These are phyloP conservation scores for Protomyces arabidopsidicola DNA, from an alignment of 1,139 yeast species.

Conservation along the genomic window DNA sequence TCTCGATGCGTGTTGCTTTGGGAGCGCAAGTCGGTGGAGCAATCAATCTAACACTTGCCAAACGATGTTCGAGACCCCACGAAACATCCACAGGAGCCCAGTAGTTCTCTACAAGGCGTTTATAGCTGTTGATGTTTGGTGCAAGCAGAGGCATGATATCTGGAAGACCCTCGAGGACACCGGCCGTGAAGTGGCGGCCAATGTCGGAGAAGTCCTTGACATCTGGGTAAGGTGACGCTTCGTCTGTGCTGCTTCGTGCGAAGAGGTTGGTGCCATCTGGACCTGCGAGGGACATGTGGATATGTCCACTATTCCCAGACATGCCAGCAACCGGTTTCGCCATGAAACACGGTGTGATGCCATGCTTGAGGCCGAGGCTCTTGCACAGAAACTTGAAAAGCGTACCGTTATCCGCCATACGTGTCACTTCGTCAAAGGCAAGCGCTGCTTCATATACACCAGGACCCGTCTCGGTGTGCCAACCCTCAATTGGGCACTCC, in stretches of 20 bases:
- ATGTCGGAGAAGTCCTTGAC: conserved; percentile 36
- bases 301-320: conserved; percentile 44
- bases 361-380: conserved; percentile 38
- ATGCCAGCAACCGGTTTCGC: conserved; percentile 42
- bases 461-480: conserved; percentile 44
- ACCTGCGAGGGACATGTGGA: conserved; percentile 40
- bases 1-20: conserved; percentile 39
- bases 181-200: conserved; percentile 42
- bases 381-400: conserved; percentile 41
- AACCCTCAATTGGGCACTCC: conserved; percentile 40
- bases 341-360: conserved; percentile 42
- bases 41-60: conserved; percentile 41
- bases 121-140: conserved; percentile 39
- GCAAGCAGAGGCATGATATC: conserved; percentile 43
- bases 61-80: conserved; percentile 43
- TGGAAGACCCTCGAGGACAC: conserved; percentile 40
- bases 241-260: conserved; percentile 36
- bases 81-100: conserved; percentile 43
- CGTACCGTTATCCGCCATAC: conserved; percentile 40
- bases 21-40: conserved; percentile 38
- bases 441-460: conserved; percentile 44
- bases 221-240: conserved; percentile 38
- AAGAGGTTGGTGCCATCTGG: conserved; percentile 38
- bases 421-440: conserved; percentile 38
- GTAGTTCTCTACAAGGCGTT: conserved; percentile 42